Base-by-base conservation (phyloP, 2,329 filamentous ascomycete genomes). In the Xylaria sp. region DNA sequence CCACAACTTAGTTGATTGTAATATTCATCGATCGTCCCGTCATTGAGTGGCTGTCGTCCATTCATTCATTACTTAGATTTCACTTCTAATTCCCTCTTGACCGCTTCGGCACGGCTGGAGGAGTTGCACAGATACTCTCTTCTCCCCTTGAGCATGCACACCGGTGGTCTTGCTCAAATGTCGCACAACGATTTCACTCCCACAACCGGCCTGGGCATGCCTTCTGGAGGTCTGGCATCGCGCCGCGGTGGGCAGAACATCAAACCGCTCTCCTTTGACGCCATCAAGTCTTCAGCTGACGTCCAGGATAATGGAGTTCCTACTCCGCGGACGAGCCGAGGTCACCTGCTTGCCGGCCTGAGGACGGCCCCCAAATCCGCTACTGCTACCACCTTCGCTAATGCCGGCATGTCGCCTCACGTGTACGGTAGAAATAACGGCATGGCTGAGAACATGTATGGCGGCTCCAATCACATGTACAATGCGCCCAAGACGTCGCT, bases 101-200 rank as follows among this genome's bases (percentile, higher is more conserved):
- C 70, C 68, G 67, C 65, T 63, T 68, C 61, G 66, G 72, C 60
- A 61, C 63, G 63, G 50, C 47, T 29, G 39, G 61, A 72, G 69
- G 60, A 73, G 59, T 67, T 69, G 60, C 62, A 63, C 65, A 70
- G 66, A 67, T 71, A 70, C 67, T 57, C 67, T 69, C 63, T 69
- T 61, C 55, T 55, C 59, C 54, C 61, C 74, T 77, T 82, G 83
- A 86, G 82, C 81, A 74, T 96, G 91, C 92, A 97, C 95, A 90
- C 95, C 89, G 95, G 95, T 88, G 93, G 94, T 96, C 93, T 97
- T 86, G 91, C 94, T 96, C 94, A 96, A 88, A 98, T 98, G 95
- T 92, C 93, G 84, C 95, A 93, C 86, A 92, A 90, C 85, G 87
- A 90, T 81, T 92, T 92, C 80, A 83, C 87, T 79, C 85, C 91